A percentile compares a stretch with the other conserved stretches of the same genome.
Conservation (phyloP, 345 rosid species). For the Citrus australasica region DNA sequence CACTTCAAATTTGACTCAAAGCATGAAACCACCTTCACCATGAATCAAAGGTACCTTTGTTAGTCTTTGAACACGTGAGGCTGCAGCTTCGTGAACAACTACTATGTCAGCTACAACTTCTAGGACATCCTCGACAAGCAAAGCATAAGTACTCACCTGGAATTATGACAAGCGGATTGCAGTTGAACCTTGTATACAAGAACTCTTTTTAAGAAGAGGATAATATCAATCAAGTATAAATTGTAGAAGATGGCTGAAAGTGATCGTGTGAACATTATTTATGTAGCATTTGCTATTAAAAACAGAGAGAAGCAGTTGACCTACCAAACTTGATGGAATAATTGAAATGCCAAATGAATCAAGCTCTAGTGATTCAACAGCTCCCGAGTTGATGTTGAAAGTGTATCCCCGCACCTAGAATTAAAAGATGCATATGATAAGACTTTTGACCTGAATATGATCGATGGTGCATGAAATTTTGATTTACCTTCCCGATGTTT, state of each 20-base stretch:
- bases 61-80: constrained; percentile 65
- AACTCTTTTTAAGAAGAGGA: neutral
- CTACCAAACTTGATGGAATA: constrained; percentile 89
- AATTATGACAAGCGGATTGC: constrained; percentile 12
- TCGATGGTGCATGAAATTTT: neutral
- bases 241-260: neutral
- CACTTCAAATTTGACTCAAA: neutral
- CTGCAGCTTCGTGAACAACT: constrained; percentile 75
- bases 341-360: constrained; percentile 87
- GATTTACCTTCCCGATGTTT: constrained; percentile 71
- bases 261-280: neutral
- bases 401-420: constrained; percentile 80
- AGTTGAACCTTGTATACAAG: neutral
- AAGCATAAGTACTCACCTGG: constrained; percentile 83
- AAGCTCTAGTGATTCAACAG: constrained; percentile 72
- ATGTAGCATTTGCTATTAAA: neutral
- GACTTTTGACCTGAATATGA: neutral
- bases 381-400: constrained; percentile 74
- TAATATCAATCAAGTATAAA: neutral
- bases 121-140: constrained; percentile 70
- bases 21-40: neutral
- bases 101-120: constrained; percentile 65
- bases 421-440: neutral
- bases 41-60: constrained; percentile 52
- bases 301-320: constrained; percentile 12